Evolutionary conservation across 345 rosid species (phyloP), one percentile per base, ranked within the genome.

Genomic region (Alliaria petiolata): DNA sequence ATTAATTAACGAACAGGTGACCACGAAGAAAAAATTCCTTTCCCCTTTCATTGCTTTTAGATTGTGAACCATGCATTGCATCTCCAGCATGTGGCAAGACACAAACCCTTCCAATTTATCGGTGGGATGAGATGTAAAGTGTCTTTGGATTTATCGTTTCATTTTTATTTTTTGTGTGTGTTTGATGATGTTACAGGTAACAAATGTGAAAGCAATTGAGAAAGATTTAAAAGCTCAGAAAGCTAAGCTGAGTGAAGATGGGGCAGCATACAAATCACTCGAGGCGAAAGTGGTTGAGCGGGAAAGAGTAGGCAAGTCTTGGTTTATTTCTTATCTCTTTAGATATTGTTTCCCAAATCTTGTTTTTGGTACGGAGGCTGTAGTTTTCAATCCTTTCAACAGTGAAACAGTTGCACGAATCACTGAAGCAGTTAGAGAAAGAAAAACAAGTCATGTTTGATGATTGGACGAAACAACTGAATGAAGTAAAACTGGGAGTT

Each of bases 161-260:
- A 28, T 28, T 20, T 75, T 16, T 3, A 4, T 45, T 42, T 39
- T n/a, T 16, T 38, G 6, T 19, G 19, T 65, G 66, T 65, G 47
- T 38, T 54, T 71, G 51, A 64, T 56, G 56, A 16, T 69, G 56
- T 46, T 71, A 65, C 56, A 91, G 98, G 85, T 83, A 59, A 85
- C 88, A 46, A 82, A 91, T 62, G 88, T 90, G 9, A 95, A 95
- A 85, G 71, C 97, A 34, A 82, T 83, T 44, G 99, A 91, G 79
- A 88, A 85, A 67, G 97, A 95, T 43, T 70, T 73, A 33, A 95
- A 88, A 80, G 79, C 83, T 44, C 74, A 88, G 55, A 89, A 85
- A 79, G 80, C 86, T 51, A 88, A 86, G 80, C 70, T 89, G 38
- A 81, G 85, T 56, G 89, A 89, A 45, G 98, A 91, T 76, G 86